Evolutionary conservation across 441 rosid species (phyloP).

Genomic region (Euphorbia celastroides): DNA sequence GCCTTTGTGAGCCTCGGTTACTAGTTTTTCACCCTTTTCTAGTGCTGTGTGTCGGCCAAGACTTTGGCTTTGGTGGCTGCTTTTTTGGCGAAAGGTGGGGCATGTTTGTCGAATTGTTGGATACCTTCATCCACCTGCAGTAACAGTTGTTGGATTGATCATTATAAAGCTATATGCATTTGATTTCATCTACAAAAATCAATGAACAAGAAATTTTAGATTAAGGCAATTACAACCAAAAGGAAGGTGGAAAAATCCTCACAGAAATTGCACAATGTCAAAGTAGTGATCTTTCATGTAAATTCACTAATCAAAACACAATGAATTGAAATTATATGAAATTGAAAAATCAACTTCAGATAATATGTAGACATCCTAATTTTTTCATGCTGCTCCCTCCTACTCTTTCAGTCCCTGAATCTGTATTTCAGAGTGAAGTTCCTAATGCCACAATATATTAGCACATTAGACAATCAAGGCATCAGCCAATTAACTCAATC

Average conservation of each 20-base stretch:
- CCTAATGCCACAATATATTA: no score
- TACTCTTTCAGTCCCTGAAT: no score
- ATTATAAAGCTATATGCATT: no score
- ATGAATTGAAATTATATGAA: no score
- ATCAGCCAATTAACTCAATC: no score
- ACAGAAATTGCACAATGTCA: neutral
- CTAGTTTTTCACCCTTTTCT: constrained; percentile 41
- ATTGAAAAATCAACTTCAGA: neutral
- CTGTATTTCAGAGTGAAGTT: no score
- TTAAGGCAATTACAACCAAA: constrained; percentile 7
- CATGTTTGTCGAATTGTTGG: constrained; percentile 53
- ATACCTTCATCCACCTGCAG: constrained; percentile 61
- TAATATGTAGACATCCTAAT: no score
- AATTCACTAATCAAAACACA: neutral
- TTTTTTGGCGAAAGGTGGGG: constrained; percentile 62
- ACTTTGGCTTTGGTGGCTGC: constrained; percentile 34
- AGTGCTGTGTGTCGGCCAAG: constrained; percentile 34
- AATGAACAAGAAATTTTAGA: neutral
- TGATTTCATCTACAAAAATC: no score
- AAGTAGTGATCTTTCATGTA: neutral
- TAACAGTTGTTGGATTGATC: neutral
- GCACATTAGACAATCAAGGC: no score
- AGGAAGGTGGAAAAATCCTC: neutral
- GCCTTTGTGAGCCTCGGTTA: constrained; percentile 45
- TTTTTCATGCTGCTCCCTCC: no score